phyloP scores from a whole-genome alignment of 805 yeast genomes.

The Vanderwaltozyma tropicalis region DNA sequence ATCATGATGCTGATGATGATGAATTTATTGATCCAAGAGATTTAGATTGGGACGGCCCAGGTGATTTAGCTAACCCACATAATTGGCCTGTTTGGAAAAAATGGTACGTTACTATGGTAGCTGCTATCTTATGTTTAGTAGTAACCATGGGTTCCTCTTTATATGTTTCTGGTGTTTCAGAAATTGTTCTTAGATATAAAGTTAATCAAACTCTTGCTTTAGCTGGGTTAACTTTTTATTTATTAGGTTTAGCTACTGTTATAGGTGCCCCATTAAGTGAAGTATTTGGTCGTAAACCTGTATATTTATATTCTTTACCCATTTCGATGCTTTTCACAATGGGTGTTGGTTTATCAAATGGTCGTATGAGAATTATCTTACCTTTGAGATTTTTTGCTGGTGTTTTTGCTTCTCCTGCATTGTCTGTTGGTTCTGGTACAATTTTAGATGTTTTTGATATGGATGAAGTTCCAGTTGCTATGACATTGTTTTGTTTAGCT shows the following conservation, averaged over 20 bases:
- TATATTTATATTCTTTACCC: slow-evolving; percentile 51
- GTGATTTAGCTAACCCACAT: slow-evolving; percentile 53
- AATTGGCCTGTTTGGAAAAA: slow-evolving; percentile 58
- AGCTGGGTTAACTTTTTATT: slow-evolving; percentile 59
- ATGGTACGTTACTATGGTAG: slow-evolving; percentile 56
- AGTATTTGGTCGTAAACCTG: slow-evolving; percentile 53
- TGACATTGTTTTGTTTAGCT: slow-evolving; percentile 67
- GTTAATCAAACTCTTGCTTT: slow-evolving; percentile 51
- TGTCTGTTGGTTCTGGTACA: slow-evolving; percentile 80
- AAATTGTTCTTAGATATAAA: slow-evolving; percentile 38
- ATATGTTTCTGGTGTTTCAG: slow-evolving; percentile 54
- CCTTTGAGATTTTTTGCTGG: slow-evolving; percentile 70
- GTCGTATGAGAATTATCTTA: slow-evolving; percentile 46
- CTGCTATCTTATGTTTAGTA: slow-evolving; percentile 55
- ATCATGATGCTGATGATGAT: neutral
- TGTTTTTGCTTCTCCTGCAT: slow-evolving; percentile 66
- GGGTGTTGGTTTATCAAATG: slow-evolving; percentile 59
- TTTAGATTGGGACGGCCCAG: slow-evolving; percentile 52
- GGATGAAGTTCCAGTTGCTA: slow-evolving; percentile 57
- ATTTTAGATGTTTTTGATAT: slow-evolving; percentile 67
- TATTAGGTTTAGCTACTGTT: slow-evolving; percentile 65
- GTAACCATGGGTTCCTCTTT: slow-evolving; percentile 70
- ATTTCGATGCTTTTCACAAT: slow-evolving; percentile 59
- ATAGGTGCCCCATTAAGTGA: slow-evolving; percentile 67
- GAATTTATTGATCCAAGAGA: slow-evolving; percentile 28